Evolutionary conservation across 1,284 basidiomycete genomes (phyloP).

Genomic region (Cryptococcus depauperatus): DNA sequence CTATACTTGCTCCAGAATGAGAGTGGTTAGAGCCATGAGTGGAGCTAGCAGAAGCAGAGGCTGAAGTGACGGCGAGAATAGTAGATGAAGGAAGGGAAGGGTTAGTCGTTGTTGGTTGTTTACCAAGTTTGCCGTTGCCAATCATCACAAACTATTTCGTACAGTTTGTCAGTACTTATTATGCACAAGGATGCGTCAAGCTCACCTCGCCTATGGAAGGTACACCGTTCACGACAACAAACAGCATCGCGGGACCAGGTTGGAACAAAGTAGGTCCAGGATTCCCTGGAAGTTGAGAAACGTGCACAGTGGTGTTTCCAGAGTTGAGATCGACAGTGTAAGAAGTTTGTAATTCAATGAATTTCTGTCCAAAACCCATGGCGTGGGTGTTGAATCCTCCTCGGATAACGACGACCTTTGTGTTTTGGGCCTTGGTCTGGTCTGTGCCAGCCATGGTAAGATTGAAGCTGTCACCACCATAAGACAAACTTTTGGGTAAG

Average conservation of each 20-base stretch:
- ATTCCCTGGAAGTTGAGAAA: constrained; percentile 69
- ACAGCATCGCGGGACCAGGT: constrained; percentile 76
- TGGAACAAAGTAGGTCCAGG: constrained; percentile 62
- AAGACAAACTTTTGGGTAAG: constrained; percentile 44
- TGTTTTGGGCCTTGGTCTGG: constrained; percentile 41
- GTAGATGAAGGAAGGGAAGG: constrained; percentile 51
- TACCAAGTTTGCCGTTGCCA: constrained; percentile 65
- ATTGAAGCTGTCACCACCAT: constrained; percentile 76
- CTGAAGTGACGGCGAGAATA: constrained; percentile 13
- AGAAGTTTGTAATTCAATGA: constrained; percentile 63
- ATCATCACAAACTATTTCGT: constrained; percentile 57
- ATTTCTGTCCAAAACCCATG: constrained; percentile 54
- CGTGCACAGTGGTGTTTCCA: constrained; percentile 65
- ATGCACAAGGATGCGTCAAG: background rate
- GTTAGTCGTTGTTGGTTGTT: constrained; percentile 54
- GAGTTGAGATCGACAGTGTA: constrained; percentile 67
- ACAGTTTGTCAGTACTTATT: background rate
- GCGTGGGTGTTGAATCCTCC: constrained; percentile 91
- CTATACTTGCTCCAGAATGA: too few species aligned
- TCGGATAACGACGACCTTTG: constrained; percentile 70
- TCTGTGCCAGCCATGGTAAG: constrained; percentile 55
- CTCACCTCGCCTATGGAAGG: constrained; percentile 58
- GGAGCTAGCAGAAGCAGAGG: constrained; percentile 1
- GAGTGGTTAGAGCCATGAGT: too few species aligned
- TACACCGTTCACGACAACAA: constrained; percentile 71